A percentile compares a stretch with the other conserved stretches of the same genome.
Conservation (phyloP, 768 basidiomycete species). For the Agrocybe praecox region DNA sequence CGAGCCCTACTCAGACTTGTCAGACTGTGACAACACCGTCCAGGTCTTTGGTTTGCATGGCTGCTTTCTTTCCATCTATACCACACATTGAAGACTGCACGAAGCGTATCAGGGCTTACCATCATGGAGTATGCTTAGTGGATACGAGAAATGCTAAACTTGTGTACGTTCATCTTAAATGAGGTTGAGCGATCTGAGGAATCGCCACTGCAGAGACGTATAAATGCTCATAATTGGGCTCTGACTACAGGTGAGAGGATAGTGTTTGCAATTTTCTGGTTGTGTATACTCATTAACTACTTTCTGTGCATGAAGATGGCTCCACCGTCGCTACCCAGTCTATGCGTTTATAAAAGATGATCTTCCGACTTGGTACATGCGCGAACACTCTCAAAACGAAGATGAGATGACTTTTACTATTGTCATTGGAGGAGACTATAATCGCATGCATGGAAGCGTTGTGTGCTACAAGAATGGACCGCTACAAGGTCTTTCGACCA, state of each 20-base stretch:
- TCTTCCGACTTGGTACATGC: conserved; percentile 44
- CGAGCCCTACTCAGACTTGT: no score
- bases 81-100: conserved; percentile 49
- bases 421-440: conserved; percentile 34
- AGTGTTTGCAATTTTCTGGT: no score
- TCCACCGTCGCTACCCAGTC: conserved; percentile 50
- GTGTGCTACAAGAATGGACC: conserved; percentile 30
- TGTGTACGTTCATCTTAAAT: conserved; percentile 41
- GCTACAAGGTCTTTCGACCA: conserved; percentile 48
- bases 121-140: conserved; percentile 51
- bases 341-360: conserved; percentile 57
- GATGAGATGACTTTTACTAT: conserved; percentile 47
- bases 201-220: no score
- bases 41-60: no score
- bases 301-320: conserved; percentile 43
- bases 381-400: conserved; percentile 26
- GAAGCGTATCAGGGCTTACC: conserved; percentile 58
- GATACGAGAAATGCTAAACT: conserved; percentile 60
- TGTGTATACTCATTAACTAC: neutral
- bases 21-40: no score
- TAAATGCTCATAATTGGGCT: no score
- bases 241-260: no score
- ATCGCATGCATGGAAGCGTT: conserved; percentile 29
- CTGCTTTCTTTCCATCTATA: conserved; percentile 35
- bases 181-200: no score